These are phyloP conservation scores for Vaccinium myrtillus DNA, from an alignment of 148 eudicot genomes.

Conservation along the genomic window DNA sequence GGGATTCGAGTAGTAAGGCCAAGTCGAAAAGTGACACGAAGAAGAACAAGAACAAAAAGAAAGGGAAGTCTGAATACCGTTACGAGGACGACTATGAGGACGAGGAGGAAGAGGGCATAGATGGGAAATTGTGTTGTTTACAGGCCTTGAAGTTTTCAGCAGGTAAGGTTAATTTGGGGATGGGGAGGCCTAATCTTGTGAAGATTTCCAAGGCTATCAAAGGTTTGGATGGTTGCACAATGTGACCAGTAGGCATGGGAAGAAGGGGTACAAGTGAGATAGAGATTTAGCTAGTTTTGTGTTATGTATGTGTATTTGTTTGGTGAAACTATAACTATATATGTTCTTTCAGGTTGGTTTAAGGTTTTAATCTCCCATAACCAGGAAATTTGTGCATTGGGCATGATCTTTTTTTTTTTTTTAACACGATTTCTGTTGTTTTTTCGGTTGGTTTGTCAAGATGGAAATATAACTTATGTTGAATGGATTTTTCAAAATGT, in stretches of 20 bases:
- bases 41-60: constrained; percentile 26
- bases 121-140: constrained; percentile 65
- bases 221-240: constrained; percentile 62
- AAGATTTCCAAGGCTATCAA: constrained; percentile 69
- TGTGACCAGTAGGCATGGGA: constrained; percentile 34
- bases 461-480: neutral
- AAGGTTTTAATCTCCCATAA: neutral
- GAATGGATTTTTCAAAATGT: neutral
- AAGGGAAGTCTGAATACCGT: constrained; percentile 7
- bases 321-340: constrained; percentile 1
- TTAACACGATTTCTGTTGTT: neutral
- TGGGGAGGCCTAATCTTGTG: constrained; percentile 59
- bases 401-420: neutral
- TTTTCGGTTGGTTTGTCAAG: neutral
- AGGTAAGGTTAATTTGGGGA: constrained; percentile 73
- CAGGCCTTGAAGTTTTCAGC: constrained; percentile 75
- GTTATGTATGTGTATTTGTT: constrained; percentile 5
- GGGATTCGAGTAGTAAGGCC: constrained; percentile 24
- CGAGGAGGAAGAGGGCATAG: constrained; percentile 32
- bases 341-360: neutral
- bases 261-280: constrained; percentile 24
- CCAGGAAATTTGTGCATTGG: neutral
- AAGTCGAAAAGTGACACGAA: neutral
- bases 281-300: neutral
- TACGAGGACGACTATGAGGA: constrained; percentile 28